Base-by-base conservation (phyloP, 306 rosid species). In the Trichosanthes truncata region DNA sequence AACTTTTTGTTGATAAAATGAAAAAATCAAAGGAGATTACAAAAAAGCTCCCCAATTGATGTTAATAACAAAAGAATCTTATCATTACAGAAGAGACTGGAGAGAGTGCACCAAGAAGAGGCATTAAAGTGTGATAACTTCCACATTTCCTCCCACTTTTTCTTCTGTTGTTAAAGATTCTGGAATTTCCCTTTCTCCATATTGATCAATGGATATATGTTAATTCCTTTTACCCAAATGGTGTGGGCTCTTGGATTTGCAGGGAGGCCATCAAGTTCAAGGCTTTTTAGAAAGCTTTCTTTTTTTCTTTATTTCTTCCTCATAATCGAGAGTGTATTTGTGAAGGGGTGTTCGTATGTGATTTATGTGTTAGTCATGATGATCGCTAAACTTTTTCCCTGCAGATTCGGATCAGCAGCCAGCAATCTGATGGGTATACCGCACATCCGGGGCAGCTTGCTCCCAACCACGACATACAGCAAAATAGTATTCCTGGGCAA, bases 401-500 rank as follows among this genome's bases (percentile, higher is more conserved):
- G 56, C 80, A 38, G 56, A 59, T 77, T 20, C 74, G 55, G 23
- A 78, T 78, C 73, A 29, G 61, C 59, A 78, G 73, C 74, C 81
- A 78, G 29, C 81, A 62, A 40, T 61, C 10, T 62, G 74, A 78
- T 40, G 49, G 53, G 65, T 78, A 81, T 36, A 3, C 53, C 23
- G 55, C 83, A 48, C 46, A 67, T 78, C 40, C 65, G 29, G 85
- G 81, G 48, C 80, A 25, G 69, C 57, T 25, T 5, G 80, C 40
- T 31, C 63, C 26, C 35, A 62, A 76, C 45, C 25, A 80, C 13
- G 66, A 45, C 43, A 26, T n/a, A 26, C 81, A 55, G 36, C 66
- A 66, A 55, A 79, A 80, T 56, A 10, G 14, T 10, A 59, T 7
- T 36, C 57, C 68, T 41, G 31, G 35, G 66, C 65, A 62, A 4